phyloP scores from a whole-genome alignment of 345 rosid species.

The Eucalyptus albens region DNA sequence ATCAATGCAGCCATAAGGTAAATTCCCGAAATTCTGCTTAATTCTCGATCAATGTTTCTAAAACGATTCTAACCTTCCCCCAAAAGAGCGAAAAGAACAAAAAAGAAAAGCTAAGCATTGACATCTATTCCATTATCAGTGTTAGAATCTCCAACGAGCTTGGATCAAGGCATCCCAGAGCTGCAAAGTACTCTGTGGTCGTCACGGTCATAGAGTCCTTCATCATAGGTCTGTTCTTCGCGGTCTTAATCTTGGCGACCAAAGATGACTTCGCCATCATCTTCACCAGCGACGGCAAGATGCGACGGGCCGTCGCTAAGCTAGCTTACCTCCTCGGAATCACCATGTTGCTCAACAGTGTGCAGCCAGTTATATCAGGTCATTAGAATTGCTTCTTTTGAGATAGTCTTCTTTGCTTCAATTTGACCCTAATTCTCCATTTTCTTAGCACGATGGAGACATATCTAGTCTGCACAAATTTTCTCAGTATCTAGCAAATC shows the following conservation, averaged over 20 bases:
- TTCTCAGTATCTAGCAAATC: neutral
- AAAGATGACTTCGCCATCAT: slow-evolving; percentile 48
- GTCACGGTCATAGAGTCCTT: slow-evolving; percentile 49
- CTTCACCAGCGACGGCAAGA: slow-evolving; percentile 47
- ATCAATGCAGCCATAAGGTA: slow-evolving; percentile 92
- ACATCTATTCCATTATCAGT: slow-evolving; percentile 8
- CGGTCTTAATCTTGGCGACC: slow-evolving; percentile 32
- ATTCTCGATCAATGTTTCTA: neutral
- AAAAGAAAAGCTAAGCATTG: neutral
- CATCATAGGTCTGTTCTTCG: slow-evolving; percentile 48
- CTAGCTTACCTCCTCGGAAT: slow-evolving; percentile 70
- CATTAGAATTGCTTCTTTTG: neutral
- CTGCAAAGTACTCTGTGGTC: slow-evolving; percentile 66
- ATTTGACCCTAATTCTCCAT: neutral
- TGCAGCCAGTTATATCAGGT: slow-evolving; percentile 92
- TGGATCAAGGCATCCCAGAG: slow-evolving; percentile 84
- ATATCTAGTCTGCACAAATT: neutral
- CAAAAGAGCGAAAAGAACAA: neutral
- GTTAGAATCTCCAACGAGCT: slow-evolving; percentile 88
- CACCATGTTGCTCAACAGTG: slow-evolving; percentile 74
- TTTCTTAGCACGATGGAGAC: neutral
- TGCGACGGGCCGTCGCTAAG: slow-evolving; percentile 48
- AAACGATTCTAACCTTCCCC: neutral
- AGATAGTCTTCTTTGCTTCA: neutral
- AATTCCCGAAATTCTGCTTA: neutral